A percentile compares a stretch with the other conserved stretches of the same genome.
Conservation (phyloP, 176 grass and related monocot species). For the Raddia distichophylla region DNA sequence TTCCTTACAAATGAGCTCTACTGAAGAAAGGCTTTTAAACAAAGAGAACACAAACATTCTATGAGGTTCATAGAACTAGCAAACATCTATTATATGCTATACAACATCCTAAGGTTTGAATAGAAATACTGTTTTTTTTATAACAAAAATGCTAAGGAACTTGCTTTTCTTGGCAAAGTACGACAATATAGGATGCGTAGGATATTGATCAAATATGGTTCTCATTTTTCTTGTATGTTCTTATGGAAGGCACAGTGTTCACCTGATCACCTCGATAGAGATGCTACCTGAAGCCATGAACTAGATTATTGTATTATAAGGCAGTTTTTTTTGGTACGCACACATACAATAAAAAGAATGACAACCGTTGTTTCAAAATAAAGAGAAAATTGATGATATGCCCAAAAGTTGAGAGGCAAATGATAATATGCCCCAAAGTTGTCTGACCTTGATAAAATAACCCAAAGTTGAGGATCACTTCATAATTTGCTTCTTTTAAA, state of each 20-base stretch:
- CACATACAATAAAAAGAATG: neutral
- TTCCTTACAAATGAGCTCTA: neutral
- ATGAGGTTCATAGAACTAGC: neutral
- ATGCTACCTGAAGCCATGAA: neutral
- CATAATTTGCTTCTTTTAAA: no score
- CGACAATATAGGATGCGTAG: neutral
- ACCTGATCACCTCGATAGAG: neutral
- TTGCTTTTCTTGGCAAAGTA: neutral
- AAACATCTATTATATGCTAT: neutral
- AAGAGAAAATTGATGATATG: neutral
- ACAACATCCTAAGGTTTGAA: neutral
- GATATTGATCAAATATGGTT: neutral
- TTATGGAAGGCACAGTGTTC: neutral
- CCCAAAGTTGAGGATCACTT: no score
- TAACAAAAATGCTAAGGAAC: neutral
- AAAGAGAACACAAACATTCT: slow-evolving; percentile 6
- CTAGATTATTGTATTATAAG: neutral
- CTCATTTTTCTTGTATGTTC: neutral
- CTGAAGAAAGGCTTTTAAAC: neutral
- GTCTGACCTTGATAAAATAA: no score
- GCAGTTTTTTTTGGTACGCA: neutral
- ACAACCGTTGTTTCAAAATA: neutral
- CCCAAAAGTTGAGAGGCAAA: no score
- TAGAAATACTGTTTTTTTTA: neutral
- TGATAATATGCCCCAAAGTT: no score